phyloP scores from a whole-genome alignment of 768 basidiomycete genomes.

The Trichaptum fuscoviolaceum region DNA sequence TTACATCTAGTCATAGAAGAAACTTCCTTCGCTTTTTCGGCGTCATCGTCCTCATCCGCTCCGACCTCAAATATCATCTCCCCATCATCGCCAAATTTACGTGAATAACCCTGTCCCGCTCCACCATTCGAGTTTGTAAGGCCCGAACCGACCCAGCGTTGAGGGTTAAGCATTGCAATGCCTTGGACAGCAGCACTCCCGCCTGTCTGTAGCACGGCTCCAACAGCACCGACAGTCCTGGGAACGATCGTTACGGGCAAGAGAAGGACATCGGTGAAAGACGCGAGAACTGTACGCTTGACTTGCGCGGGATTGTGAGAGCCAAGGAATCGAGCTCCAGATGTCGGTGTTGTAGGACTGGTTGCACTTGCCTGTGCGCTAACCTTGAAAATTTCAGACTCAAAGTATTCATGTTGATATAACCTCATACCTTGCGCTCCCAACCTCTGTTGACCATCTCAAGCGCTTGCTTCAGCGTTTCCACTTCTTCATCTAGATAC shows the following conservation, averaged over 20 bases:
- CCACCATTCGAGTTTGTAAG: conserved; percentile 9
- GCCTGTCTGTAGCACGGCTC: conserved; percentile 63
- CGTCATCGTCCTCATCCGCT: conserved; percentile 32
- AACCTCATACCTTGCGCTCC: conserved; percentile 62
- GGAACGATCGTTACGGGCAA: conserved; percentile 97
- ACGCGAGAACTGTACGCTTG: conserved; percentile 88
- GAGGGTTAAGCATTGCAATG: conserved; percentile 85
- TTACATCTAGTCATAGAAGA: conserved; percentile 18
- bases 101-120: conserved; percentile 28
- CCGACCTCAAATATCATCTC: conserved; percentile 48
- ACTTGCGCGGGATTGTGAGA: conserved; percentile 87
- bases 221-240: conserved; percentile 55
- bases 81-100: conserved; percentile 32
- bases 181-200: conserved; percentile 77
- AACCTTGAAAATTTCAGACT: conserved; percentile 14
- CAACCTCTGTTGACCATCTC: conserved; percentile 73
- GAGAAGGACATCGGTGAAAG: conserved; percentile 84
- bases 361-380: conserved; percentile 11
- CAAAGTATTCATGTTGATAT: conserved; percentile 7
- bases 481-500: conserved; percentile 92
- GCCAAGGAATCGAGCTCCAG: conserved; percentile 60
- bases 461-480: conserved; percentile 68
- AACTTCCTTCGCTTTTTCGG: conserved; percentile 12
- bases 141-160: conserved; percentile 62
- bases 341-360: conserved; percentile 6